Conservation (phyloP, 257 asterid genomes). For the Solanum bulbocastanum region DNA sequence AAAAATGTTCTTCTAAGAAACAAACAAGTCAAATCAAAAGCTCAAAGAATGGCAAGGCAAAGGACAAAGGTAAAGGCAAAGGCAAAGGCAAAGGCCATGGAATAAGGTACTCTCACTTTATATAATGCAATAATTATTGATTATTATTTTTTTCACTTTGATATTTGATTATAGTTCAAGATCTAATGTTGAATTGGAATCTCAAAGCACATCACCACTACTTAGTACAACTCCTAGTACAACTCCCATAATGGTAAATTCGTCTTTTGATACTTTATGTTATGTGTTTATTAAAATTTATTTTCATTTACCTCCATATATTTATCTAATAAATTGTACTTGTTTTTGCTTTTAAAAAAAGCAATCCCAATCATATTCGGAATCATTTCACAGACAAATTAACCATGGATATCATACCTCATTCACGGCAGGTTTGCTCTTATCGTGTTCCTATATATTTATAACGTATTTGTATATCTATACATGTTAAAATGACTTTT, state of each 20-base stretch:
- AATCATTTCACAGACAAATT: neutral
- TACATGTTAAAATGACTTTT: neutral
- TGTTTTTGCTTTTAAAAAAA: neutral
- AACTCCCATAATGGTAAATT: neutral
- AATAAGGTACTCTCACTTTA: neutral
- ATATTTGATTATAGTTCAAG: neutral
- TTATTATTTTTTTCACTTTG: neutral
- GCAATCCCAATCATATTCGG: neutral
- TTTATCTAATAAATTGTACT: neutral
- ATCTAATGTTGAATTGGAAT: neutral
- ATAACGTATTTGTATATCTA: neutral
- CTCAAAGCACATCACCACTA: neutral
- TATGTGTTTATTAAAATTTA: neutral
- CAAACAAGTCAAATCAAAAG: neutral
- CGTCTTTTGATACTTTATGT: neutral
- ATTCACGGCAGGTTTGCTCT: neutral
- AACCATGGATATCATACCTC: neutral
- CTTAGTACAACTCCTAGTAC: neutral
- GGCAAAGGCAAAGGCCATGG: too few relatives aligned
- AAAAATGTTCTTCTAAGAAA: neutral
- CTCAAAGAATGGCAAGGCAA: neutral
- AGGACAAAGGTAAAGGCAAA: neutral
- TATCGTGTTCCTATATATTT: neutral
- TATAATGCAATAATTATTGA: neutral
- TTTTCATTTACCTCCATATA: neutral